Base-by-base conservation (phyloP, 306 rosid genomes). In the Rosa lucieae region DNA sequence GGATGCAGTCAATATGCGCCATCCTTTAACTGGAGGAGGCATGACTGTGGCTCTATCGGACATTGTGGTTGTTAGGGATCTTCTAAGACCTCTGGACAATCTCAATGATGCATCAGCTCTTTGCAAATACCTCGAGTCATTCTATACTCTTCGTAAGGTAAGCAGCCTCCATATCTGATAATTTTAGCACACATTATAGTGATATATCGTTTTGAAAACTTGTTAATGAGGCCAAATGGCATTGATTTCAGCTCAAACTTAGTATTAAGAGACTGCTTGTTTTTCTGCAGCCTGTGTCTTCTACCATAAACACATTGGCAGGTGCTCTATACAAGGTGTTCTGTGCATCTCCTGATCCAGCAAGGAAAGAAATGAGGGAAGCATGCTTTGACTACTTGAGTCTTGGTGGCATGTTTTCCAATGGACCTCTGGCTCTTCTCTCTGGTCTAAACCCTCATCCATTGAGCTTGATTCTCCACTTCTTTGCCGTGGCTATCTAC, bases 341-440 rank as follows among this genome's bases (percentile, higher is more conserved):
- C 14, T 84, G 90, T 67, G 87, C 90, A 58, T 85, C 96, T 1
- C 86, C 93, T 18, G 87, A 87, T 70, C 93, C 90, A 14, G 88
- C 89, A n/a, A 84, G 86, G 82, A 83, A 87, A 75, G 93, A 91
- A 80, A 83, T 83, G 89, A 80, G 87, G 0, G 85, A 81, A 79
- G 93, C 89, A 43, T 87, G 90, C 80, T 91, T 91, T 10, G 85
- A 89, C 67, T 91, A 87, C 79, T 77, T 89, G 81, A 87, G 92
- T 83, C 89, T 91, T n/a, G 83, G 93, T 48, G 80, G 89, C 6
- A 72, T 81, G 21, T 91, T 82, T 84, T 86, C 93, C 5, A 62
- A 80, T 20, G 92, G 87, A 71, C 84, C 91, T 56, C 75, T 85
- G 55, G 81, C 92, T 76, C 68, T 89, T 43, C 89, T 91, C 58